phyloP scores from a whole-genome alignment of 1,284 basidiomycete species.

The Leccinum holopus region DNA sequence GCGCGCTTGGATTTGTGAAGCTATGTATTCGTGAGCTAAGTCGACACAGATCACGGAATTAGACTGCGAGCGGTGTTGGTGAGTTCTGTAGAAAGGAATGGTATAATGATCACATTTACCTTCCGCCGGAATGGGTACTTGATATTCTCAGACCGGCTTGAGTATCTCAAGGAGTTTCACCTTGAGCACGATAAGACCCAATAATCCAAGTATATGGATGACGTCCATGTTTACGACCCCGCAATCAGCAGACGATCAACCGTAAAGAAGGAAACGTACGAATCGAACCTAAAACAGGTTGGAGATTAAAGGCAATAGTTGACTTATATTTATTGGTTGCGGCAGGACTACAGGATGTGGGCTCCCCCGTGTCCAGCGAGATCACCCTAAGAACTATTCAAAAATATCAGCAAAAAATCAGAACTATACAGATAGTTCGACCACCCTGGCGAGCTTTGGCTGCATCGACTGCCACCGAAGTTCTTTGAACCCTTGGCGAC shows the following conservation, averaged over 20 bases:
- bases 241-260: conserved; percentile 1
- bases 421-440: background rate
- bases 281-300: conserved; percentile 15
- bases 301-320: conserved; percentile 40
- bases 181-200: conserved; percentile 51
- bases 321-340: conserved; percentile 27
- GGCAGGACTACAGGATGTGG: conserved; percentile 9
- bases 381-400: conserved; percentile 36
- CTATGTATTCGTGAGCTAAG: conserved; percentile 75
- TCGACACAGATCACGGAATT: conserved; percentile 62
- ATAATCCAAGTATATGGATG: conserved; percentile 62
- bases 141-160: conserved; percentile 46
- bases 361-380: conserved; percentile 34
- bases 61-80: conserved; percentile 45
- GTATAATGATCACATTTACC: conserved; percentile 36
- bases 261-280: conserved; percentile 15
- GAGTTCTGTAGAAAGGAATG: background rate
- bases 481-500: conserved; percentile 17
- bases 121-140: conserved; percentile 45
- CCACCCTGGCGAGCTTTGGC: conserved; percentile 46
- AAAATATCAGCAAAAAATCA: background rate
- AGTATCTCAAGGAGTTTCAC: conserved; percentile 53
- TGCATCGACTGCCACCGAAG: conserved; percentile 24
- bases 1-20: conserved; percentile 76
- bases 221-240: conserved; percentile 49